Evolutionary conservation across 1,284 basidiomycete genomes (phyloP).

Genomic region (Marasmius sp.): DNA sequence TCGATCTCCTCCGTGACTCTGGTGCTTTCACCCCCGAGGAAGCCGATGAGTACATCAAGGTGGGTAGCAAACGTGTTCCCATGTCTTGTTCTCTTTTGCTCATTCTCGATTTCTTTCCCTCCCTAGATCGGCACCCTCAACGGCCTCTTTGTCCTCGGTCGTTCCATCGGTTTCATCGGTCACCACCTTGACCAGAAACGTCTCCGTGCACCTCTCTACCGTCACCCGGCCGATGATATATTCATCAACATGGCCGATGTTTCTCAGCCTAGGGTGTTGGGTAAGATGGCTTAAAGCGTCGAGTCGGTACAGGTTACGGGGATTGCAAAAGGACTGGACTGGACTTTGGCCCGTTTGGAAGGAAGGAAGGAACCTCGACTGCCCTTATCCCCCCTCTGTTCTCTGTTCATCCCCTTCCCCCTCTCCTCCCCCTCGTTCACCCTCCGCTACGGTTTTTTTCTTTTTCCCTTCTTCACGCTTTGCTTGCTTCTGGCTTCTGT

Average conservation of each 20-base stretch:
- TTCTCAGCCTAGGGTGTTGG: conserved; percentile 74
- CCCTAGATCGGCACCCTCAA: conserved; percentile 84
- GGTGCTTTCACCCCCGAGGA: conserved; percentile 96
- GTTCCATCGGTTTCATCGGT: conserved; percentile 96
- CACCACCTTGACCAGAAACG: conserved; percentile 96
- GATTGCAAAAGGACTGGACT: too few relatives aligned
- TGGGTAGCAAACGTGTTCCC: conserved; percentile 14
- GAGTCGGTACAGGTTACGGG: too few relatives aligned
- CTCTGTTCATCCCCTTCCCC: too few relatives aligned
- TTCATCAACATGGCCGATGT: conserved; percentile 86
- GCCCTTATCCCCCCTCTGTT: too few relatives aligned
- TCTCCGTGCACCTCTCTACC: conserved; percentile 88
- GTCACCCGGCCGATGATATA: conserved; percentile 86
- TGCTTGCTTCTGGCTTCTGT: too few relatives aligned
- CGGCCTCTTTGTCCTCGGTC: conserved; percentile 95
- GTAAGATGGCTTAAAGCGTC: conserved; percentile 42
- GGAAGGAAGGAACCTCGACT: too few relatives aligned
- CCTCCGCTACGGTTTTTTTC: too few relatives aligned
- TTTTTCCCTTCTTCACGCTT: too few relatives aligned
- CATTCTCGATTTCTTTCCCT: neutral
- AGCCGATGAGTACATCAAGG: conserved; percentile 95
- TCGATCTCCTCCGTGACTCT: conserved; percentile 89
- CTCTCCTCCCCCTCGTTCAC: too few relatives aligned
- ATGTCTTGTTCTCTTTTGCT: neutral
- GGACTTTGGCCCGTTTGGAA: too few relatives aligned